phyloP scores from a whole-genome alignment of 805 yeast species.

The Scheffersomyces stipitis region DNA sequence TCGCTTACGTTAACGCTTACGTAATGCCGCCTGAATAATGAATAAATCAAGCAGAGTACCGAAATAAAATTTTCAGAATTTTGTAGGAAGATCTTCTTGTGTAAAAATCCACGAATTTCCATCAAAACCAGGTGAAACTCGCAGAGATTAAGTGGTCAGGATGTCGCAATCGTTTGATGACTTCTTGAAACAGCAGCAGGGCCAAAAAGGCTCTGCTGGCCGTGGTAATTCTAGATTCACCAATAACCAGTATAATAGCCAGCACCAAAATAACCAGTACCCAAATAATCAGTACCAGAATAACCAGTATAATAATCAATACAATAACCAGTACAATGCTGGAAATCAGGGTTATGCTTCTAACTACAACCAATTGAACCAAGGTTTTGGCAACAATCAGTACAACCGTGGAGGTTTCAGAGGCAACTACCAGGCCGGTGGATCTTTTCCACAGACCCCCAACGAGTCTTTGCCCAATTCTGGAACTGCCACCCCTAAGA shows the following conservation, averaged over 20 bases:
- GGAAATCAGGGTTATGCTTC: slow-evolving; percentile 12
- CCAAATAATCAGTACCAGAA: too few species aligned
- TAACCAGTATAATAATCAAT: slow-evolving; percentile 8
- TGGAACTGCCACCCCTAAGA: slow-evolving; percentile 35
- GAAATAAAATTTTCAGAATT: too few species aligned
- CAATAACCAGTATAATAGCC: too few species aligned
- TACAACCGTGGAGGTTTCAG: slow-evolving; percentile 4
- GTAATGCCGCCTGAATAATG: too few species aligned
- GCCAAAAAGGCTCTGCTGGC: slow-evolving; percentile 26
- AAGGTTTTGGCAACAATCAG: slow-evolving; percentile 6
- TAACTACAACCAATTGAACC: slow-evolving; percentile 8
- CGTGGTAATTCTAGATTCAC: neutral
- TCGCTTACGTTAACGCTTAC: too few species aligned
- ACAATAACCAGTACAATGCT: slow-evolving; percentile 4
- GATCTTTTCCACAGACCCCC: slow-evolving; percentile 16
- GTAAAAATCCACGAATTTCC: too few species aligned
- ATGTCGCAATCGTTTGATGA: slow-evolving; percentile 51
- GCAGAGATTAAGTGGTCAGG: too few species aligned
- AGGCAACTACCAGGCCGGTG: neutral
- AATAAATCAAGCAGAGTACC: too few species aligned
- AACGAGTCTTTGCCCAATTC: slow-evolving; percentile 32
- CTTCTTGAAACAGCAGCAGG: slow-evolving; percentile 46
- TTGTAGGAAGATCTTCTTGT: too few species aligned
- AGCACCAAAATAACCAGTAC: too few species aligned
- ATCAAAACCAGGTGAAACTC: too few species aligned